phyloP scores from a whole-genome alignment of 2,329 filamentous ascomycete species.

The Fusarium ambrosium region DNA sequence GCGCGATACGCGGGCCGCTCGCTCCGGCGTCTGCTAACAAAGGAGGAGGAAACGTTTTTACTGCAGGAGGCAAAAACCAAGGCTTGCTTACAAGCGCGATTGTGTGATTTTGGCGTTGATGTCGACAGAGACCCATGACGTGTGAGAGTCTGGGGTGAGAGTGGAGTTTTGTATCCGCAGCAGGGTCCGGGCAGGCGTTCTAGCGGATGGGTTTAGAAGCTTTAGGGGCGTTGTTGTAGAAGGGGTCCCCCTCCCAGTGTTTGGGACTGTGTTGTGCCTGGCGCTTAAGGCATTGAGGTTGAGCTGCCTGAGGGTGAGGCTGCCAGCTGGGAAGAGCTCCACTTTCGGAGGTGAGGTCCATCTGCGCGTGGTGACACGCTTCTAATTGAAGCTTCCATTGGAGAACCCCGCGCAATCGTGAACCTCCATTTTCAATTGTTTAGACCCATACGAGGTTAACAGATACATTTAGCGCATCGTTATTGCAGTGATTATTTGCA shows the following conservation, averaged over 20 bases:
- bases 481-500: background rate
- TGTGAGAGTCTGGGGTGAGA: constrained; percentile 37
- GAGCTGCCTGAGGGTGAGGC: background rate
- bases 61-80: constrained; percentile 5
- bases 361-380: constrained; percentile 24
- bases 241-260: background rate
- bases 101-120: constrained; percentile 49
- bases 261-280: constrained; percentile 9
- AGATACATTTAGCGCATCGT: background rate
- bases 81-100: constrained; percentile 22
- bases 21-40: constrained; percentile 13
- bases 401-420: constrained; percentile 26
- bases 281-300: constrained; percentile 1
- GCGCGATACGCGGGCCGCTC: constrained; percentile 19
- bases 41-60: background rate
- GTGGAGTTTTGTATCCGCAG: constrained; percentile 20
- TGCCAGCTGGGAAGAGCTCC: constrained; percentile 1
- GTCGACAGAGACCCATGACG: constrained; percentile 41
- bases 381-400: constrained; percentile 19
- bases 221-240: constrained; percentile 32
- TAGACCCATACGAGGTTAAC: background rate
- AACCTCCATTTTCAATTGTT: background rate
- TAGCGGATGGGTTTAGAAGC: constrained; percentile 24
- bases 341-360: background rate
- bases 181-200: constrained; percentile 23